A percentile compares a stretch with the other conserved stretches of the same genome.
Evolutionary conservation across 192 early-diverging fungal species (phyloP).

Genomic region (Gaertneriomyces sp.): DNA sequence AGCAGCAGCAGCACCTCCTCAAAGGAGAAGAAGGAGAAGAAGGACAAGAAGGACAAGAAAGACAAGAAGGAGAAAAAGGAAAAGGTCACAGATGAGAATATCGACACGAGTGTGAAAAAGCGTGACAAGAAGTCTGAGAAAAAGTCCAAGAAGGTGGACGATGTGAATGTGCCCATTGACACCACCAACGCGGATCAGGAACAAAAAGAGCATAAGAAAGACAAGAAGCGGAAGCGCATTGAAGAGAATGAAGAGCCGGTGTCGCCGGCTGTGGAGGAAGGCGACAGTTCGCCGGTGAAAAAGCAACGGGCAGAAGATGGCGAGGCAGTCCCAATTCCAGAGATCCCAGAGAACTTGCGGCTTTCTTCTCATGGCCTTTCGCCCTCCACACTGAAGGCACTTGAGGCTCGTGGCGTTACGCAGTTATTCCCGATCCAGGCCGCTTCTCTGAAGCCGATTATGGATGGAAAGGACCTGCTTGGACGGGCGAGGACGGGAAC

Average conservation of each 20-base stretch:
- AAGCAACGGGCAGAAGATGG: slow-evolving; percentile 7
- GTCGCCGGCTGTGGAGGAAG: slow-evolving; percentile 10
- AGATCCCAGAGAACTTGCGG: slow-evolving; percentile 36
- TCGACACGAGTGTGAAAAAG: slow-evolving; percentile 5
- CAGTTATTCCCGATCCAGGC: slow-evolving; percentile 94
- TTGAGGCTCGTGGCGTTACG: slow-evolving; percentile 70
- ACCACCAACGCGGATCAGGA: background rate
- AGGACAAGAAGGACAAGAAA: slow-evolving; percentile 48
- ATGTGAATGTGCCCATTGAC: background rate
- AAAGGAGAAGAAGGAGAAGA: slow-evolving; percentile 31
- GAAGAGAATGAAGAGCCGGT: slow-evolving; percentile 41
- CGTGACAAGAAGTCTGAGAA: slow-evolving; percentile 35
- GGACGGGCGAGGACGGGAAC: slow-evolving; percentile 96
- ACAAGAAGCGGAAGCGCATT: slow-evolving; percentile 48
- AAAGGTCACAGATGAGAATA: slow-evolving; percentile 15
- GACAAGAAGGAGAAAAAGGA: slow-evolving; percentile 43
- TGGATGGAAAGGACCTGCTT: slow-evolving; percentile 84
- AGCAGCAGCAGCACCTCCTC: background rate
- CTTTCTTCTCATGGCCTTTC: slow-evolving; percentile 33
- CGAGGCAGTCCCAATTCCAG: slow-evolving; percentile 29
- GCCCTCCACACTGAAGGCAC: slow-evolving; percentile 61
- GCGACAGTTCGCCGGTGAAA: slow-evolving; percentile 14
- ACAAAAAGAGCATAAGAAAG: slow-evolving; percentile 37
- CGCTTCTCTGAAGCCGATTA: slow-evolving; percentile 68
- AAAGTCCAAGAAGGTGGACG: slow-evolving; percentile 11